Percentiles rank a stretch among this genome's conserved stretches.
phyloP scores from a whole-genome alignment of 176 grass and related monocot species.

The Musa beccarii region DNA sequence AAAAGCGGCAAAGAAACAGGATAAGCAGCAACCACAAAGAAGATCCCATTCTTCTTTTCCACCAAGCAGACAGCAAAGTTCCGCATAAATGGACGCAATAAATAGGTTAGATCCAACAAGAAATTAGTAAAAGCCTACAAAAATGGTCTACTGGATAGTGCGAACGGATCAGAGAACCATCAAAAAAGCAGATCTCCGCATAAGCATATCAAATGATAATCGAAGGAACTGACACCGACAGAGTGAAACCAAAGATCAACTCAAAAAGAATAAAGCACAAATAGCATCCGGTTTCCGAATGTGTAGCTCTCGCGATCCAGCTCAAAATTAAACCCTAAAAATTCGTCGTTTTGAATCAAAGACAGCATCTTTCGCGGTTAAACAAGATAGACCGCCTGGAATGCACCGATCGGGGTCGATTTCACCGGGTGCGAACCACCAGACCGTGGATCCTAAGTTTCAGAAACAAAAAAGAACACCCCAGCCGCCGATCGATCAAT shows the following conservation, averaged over 20 bases:
- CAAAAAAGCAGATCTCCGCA: not conserved
- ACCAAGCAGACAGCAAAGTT: not conserved
- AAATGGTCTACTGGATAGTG: not conserved
- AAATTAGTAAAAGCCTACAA: not conserved
- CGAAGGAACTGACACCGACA: not conserved
- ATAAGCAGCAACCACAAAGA: too few species aligned
- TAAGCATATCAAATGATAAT: too few species aligned
- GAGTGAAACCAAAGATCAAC: not conserved
- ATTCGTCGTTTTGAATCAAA: not conserved
- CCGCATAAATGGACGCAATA: not conserved
- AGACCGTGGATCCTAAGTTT: not conserved
- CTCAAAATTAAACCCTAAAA: not conserved
- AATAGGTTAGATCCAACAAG: not conserved
- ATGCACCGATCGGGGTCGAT: not conserved
- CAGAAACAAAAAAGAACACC: not conserved
- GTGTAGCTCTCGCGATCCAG: not conserved
- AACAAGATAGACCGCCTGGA: not conserved
- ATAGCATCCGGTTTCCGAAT: too few species aligned
- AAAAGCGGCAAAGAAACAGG: not conserved
- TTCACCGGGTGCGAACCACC: not conserved
- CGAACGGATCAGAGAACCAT: not conserved
- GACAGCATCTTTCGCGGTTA: not conserved
- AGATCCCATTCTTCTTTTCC: too few species aligned
- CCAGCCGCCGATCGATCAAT: not conserved
- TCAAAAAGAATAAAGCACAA: not conserved